A percentile compares a stretch with the other conserved stretches of the same genome.
Conservation (phyloP, 2,329 filamentous ascomycete species). For the Alternaria viburni region DNA sequence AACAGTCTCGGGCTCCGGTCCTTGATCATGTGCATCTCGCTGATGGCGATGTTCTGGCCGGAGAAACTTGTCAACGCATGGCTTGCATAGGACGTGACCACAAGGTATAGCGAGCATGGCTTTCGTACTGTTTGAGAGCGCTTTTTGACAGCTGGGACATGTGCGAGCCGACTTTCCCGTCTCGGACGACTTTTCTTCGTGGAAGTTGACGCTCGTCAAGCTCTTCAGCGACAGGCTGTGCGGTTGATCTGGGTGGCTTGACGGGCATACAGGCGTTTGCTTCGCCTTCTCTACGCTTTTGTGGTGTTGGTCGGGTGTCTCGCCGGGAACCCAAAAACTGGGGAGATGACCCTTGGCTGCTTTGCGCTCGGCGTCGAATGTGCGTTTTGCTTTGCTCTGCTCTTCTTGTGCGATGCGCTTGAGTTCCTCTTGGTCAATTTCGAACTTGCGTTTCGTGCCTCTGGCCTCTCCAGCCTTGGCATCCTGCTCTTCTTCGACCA, state of each 20-base stretch:
- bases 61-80: constrained; percentile 85
- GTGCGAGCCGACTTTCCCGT: constrained; percentile 58
- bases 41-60: constrained; percentile 47
- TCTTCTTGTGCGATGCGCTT: constrained; percentile 73
- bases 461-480: constrained; percentile 28
- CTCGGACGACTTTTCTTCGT: constrained; percentile 68
- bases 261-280: constrained; percentile 75
- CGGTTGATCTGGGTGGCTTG: constrained; percentile 67
- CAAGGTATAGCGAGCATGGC: constrained; percentile 86
- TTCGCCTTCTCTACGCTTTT: constrained; percentile 61
- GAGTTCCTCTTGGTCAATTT: constrained; percentile 79
- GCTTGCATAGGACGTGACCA: constrained; percentile 88
- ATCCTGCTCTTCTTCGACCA: constrained; percentile 49
- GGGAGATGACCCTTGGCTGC: constrained; percentile 72
- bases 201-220: constrained; percentile 78
- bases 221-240: constrained; percentile 81
- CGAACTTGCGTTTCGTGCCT: constrained; percentile 76
- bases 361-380: constrained; percentile 73
- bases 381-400: constrained; percentile 70
- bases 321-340: constrained; percentile 91
- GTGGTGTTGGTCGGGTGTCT: constrained; percentile 68
- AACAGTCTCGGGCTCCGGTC: constrained; percentile 60
- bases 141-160: constrained; percentile 87
- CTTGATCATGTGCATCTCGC: constrained; percentile 62
- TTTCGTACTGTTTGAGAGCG: constrained; percentile 79